Evolutionary conservation across 192 early-diverging fungal species (phyloP).

Genomic region (Gaertneriomyces sp.): DNA sequence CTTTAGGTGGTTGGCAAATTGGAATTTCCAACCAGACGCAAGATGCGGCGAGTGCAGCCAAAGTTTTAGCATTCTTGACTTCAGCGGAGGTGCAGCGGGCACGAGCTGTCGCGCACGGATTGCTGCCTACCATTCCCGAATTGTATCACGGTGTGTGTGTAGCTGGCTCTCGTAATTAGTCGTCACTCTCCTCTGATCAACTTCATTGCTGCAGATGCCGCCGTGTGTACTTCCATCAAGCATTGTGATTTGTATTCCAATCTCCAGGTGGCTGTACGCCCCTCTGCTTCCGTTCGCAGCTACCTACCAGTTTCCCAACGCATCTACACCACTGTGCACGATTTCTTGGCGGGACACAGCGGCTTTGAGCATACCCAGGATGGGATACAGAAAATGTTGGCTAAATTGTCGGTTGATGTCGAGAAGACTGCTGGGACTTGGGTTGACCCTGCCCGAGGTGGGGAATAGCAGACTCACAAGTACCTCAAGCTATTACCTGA

Average conservation of each 20-base stretch:
- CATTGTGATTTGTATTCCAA: constrained; percentile 16
- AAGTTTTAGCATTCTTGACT: constrained; percentile 16
- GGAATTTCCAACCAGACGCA: constrained; percentile 22
- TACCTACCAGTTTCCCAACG: constrained; percentile 15
- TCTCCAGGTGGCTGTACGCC: constrained; percentile 15
- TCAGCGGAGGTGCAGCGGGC: constrained; percentile 12
- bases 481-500: neutral
- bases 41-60: constrained; percentile 10
- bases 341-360: constrained; percentile 3
- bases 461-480: neutral
- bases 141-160: constrained; percentile 21
- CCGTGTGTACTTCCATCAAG: constrained; percentile 16
- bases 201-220: constrained; percentile 14
- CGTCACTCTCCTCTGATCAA: neutral
- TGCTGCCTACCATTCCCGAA: constrained; percentile 19
- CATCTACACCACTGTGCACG: constrained; percentile 15
- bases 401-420: neutral
- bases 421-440: constrained; percentile 14
- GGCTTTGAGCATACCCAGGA: neutral
- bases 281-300: constrained; percentile 12
- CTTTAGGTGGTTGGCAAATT: constrained; percentile 36
- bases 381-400: neutral
- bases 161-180: neutral
- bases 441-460: neutral
- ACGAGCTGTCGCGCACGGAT: neutral